phyloP scores from a whole-genome alignment of 139 green algal species.

The Closterium sp. region DNA sequence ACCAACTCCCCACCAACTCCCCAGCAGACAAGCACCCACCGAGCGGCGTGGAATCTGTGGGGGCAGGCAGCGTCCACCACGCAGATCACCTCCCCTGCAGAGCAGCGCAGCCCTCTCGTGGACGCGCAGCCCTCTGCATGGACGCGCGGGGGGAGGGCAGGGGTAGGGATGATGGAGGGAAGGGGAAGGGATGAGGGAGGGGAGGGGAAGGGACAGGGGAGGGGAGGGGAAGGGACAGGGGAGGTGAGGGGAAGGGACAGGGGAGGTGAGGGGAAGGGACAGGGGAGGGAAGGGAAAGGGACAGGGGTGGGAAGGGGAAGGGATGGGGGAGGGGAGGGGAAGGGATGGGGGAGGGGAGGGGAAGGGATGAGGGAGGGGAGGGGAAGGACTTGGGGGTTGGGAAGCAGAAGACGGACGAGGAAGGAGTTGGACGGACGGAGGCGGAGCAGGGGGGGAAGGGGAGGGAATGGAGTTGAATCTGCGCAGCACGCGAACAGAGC shows the following conservation, averaged over 20 bases:
- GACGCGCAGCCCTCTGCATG: conserved; percentile 69
- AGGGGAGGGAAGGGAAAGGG: not conserved
- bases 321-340: too few species aligned
- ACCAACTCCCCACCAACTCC: too few species aligned
- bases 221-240: not conserved
- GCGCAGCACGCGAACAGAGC: not conserved
- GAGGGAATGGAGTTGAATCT: not conserved
- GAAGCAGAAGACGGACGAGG: too few species aligned
- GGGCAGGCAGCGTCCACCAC: conserved; percentile 74
- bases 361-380: too few species aligned
- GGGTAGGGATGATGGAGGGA: not conserved
- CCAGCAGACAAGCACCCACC: conserved; percentile 21
- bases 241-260: not conserved
- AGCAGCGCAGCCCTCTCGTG: conserved; percentile 86
- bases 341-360: too few species aligned
- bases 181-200: too few species aligned
- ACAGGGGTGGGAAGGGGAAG: too few species aligned
- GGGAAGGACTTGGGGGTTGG: too few species aligned
- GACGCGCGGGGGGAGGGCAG: too few species aligned
- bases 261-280: not conserved
- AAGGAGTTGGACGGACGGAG: too few species aligned
- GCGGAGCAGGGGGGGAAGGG: too few species aligned
- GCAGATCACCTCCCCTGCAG: conserved; percentile 84
- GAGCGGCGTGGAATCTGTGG: conserved; percentile 45
- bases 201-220: not conserved